Conservation (phyloP, 1,284 basidiomycete species). For the Nidula niveotomentosa region DNA sequence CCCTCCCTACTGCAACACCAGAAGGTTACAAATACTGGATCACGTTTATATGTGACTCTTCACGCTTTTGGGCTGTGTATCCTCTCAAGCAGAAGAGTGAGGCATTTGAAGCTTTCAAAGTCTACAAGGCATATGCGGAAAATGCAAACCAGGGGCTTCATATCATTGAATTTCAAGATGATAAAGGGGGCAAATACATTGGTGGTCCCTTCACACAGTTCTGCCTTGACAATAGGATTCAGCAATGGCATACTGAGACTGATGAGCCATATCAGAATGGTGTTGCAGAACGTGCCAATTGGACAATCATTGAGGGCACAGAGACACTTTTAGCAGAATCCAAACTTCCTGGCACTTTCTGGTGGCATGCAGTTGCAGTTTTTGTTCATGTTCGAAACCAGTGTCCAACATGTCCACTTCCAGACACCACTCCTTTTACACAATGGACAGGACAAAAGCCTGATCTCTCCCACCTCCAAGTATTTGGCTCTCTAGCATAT, state of each 20-base stretch:
- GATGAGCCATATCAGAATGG: constrained; percentile 31
- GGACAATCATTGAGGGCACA: constrained; percentile 16
- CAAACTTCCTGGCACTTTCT: constrained; percentile 21
- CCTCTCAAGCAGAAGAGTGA: constrained; percentile 3
- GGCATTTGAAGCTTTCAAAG: constrained; percentile 2
- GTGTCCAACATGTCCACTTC: constrained; percentile 8
- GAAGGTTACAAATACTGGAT: neutral
- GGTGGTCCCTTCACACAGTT: constrained; percentile 16
- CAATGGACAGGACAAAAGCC: constrained; percentile 2
- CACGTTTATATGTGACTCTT: constrained; percentile 2
- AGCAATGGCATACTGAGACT: constrained; percentile 20
- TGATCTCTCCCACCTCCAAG: constrained; percentile 1
- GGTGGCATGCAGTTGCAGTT: constrained; percentile 19
- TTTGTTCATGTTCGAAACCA: constrained; percentile 22
- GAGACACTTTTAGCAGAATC: constrained; percentile 19
- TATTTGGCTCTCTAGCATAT: constrained; percentile 6
- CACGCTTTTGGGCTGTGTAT: neutral
- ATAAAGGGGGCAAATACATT: constrained; percentile 29
- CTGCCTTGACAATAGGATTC: constrained; percentile 22
- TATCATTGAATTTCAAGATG: constrained; percentile 17
- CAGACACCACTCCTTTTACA: constrained; percentile 6
- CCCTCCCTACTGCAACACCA: neutral
- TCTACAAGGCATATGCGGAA: constrained; percentile 6
- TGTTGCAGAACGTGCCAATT: constrained; percentile 29
- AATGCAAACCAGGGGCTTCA: constrained; percentile 19